These are phyloP conservation scores for Proteromonas lacertae DNA, from an alignment of 352 stramenopile genomes.

Conservation along the genomic window DNA sequence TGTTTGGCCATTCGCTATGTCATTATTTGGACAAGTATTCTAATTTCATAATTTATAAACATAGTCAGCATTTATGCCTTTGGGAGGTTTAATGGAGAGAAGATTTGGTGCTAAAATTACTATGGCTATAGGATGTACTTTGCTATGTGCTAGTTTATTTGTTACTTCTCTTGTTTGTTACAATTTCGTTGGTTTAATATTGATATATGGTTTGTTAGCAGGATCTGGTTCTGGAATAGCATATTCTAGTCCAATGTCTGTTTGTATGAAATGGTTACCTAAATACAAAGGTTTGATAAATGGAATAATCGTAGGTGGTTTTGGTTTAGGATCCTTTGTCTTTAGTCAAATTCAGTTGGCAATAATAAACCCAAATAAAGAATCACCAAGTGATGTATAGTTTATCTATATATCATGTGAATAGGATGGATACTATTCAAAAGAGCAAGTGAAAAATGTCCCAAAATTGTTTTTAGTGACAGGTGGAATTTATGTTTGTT, in stretches of 20 bases:
- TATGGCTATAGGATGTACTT: not conserved
- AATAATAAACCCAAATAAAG: not conserved
- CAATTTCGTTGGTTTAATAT: slow-evolving; percentile 10
- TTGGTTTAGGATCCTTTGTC: slow-evolving; percentile 13
- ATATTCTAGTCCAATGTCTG: slow-evolving; percentile 16
- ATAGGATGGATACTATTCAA: too few species aligned
- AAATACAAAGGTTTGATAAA: slow-evolving; percentile 13
- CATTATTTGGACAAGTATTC: too few species aligned
- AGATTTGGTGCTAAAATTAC: not conserved
- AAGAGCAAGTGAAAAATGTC: too few species aligned
- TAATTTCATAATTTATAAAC: too few species aligned
- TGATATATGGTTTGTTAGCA: slow-evolving; percentile 13
- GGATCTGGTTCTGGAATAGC: slow-evolving; percentile 12
- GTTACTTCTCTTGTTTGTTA: not conserved
- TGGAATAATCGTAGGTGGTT: slow-evolving; percentile 12
- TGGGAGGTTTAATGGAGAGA: not conserved
- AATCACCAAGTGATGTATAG: too few species aligned
- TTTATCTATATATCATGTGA: too few species aligned
- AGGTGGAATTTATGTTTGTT: too few species aligned
- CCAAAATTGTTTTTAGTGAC: too few species aligned
- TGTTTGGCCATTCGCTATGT: too few species aligned
- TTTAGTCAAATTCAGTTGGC: slow-evolving; percentile 6
- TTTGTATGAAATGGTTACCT: slow-evolving; percentile 13
- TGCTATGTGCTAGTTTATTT: not conserved
- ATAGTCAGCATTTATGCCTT: too few species aligned